Evolutionary conservation across 2,329 filamentous ascomycete species (phyloP).

Genomic region (Scorias spongiosa): DNA sequence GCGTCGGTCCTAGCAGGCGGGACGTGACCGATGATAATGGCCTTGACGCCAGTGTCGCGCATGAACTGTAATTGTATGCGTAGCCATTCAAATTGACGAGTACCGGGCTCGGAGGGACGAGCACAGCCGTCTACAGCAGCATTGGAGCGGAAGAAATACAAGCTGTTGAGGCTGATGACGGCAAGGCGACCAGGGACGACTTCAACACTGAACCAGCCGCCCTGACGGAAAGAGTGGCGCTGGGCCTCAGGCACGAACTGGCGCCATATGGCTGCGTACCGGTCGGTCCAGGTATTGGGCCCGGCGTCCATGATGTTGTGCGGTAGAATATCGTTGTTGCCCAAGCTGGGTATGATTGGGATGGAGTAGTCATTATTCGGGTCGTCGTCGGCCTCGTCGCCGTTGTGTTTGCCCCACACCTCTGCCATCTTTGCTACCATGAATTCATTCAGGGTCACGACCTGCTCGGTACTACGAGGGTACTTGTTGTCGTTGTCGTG

Average conservation of each 20-base stretch:
- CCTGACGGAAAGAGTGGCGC: constrained; percentile 76
- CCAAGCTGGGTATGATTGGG: constrained; percentile 77
- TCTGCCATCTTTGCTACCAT: constrained; percentile 64
- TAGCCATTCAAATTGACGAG: constrained; percentile 91
- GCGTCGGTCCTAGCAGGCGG: constrained; percentile 73
- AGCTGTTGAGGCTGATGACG: constrained; percentile 86
- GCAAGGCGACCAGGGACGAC: constrained; percentile 74
- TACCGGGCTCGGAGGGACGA: constrained; percentile 66
- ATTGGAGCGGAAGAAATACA: constrained; percentile 82
- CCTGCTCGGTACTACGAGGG: constrained; percentile 59
- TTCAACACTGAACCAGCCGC: constrained; percentile 90
- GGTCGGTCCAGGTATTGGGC: constrained; percentile 72
- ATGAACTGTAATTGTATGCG: constrained; percentile 74
- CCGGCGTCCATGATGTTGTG: constrained; percentile 84
- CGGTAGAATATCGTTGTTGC: constrained; percentile 94
- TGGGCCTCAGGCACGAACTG: constrained; percentile 85
- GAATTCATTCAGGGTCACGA: constrained; percentile 61
- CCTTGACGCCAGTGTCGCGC: constrained; percentile 76
- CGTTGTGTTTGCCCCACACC: constrained; percentile 46
- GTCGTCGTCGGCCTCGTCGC: constrained; percentile 30
- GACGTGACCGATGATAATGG: constrained; percentile 85
- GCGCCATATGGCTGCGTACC: constrained; percentile 65
- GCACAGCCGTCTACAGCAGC: constrained; percentile 85
- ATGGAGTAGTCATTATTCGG: constrained; percentile 49
- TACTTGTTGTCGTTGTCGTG: constrained; percentile 31